A percentile compares a stretch with the other conserved stretches of the same genome.
These are phyloP conservation scores for Herpetomonas muscarum DNA, from an alignment of 208 protist species.

Conservation along the genomic window DNA sequence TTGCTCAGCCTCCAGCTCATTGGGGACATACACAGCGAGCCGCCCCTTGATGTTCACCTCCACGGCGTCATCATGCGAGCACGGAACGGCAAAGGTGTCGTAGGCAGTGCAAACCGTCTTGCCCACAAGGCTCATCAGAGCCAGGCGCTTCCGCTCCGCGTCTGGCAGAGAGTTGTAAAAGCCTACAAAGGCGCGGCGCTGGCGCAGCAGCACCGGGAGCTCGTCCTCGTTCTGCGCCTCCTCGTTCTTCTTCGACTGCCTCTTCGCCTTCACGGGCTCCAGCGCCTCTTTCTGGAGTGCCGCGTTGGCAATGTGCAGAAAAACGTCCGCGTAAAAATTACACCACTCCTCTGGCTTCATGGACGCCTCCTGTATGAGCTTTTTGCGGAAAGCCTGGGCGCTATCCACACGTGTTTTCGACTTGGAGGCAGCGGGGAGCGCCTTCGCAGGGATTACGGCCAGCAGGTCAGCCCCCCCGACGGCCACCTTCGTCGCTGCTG, in stretches of 20 bases:
- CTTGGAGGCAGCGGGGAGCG: conserved; percentile 28
- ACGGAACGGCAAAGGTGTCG: conserved; percentile 80
- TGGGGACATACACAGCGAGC: conserved; percentile 63
- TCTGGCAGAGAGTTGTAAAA: conserved; percentile 79
- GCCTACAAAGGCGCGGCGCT: conserved; percentile 74
- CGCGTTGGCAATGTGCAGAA: conserved; percentile 76
- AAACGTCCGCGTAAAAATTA: conserved; percentile 78
- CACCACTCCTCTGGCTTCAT: conserved; percentile 91
- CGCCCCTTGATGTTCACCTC: conserved; percentile 71
- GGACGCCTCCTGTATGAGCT: conserved; percentile 57
- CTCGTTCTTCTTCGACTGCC: conserved; percentile 29
- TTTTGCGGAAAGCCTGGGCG: conserved; percentile 62
- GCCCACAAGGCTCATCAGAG: conserved; percentile 79
- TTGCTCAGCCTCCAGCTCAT: conserved; percentile 79
- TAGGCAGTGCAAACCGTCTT: conserved; percentile 59
- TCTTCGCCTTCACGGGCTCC: conserved; percentile 17
- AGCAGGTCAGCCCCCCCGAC: not conserved
- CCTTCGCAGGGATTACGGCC: conserved; percentile 62
- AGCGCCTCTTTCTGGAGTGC: conserved; percentile 67
- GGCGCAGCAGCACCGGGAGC: conserved; percentile 74
- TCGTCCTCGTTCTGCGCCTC: conserved; percentile 40
- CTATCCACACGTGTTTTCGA: conserved; percentile 31
- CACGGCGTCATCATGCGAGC: conserved; percentile 74
- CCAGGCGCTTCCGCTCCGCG: conserved; percentile 61
- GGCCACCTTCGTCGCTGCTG: not conserved